Base-by-base conservation (phyloP, 2,329 filamentous ascomycete species). In the Ustulina deusta region DNA sequence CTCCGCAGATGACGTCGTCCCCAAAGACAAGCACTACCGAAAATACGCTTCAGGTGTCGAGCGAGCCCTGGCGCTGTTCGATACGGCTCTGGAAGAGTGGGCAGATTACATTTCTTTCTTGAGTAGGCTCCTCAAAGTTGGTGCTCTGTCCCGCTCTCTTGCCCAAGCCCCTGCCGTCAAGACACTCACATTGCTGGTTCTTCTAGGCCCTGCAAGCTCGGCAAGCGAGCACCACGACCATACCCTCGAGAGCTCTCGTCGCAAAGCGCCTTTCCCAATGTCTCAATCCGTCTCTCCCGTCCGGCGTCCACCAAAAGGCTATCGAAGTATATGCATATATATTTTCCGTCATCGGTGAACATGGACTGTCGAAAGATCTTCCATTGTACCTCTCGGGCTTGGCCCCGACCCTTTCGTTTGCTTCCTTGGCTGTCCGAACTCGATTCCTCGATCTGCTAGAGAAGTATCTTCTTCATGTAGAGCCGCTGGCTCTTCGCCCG, bases 51-150 rank as follows among this genome's bases (percentile, higher is more conserved):
- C 91, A 56, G 92, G 90, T 66, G 90, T 99, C 72, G 95, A 98
- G 77, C 89, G 94, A 79, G 92, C 94, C 38, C 86, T 99, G 69
- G 88, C 92, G 52, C 86, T 97, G 38, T 99, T 97, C 83, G 96
- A 99, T 78, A 94, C 93, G 17, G 90, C 93, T 34, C 85, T 97
- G 73, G 94, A 98, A 81, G 96, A 99, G 89, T 99, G 96, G 96
- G 96, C 97, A 56, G 96, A 99, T 82, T 99, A 99, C 78, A 99
- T 99, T 76, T 97, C 95, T 20, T 99, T 98, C 79, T 83, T 99
- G 63, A 97, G 93, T 78, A 90, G 93, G 69, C 85, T 99, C 56
- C 85, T 97, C 69, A 98, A 97, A 89, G 93, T 94, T 79, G 74
- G 79, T 58, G 42, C 20, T 40, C 56, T 29, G 20, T 32, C 29